Evolutionary conservation across 768 basidiomycete species (phyloP), one percentile per base, ranked within the genome.

Genomic region (Termitomyces heimii): DNA sequence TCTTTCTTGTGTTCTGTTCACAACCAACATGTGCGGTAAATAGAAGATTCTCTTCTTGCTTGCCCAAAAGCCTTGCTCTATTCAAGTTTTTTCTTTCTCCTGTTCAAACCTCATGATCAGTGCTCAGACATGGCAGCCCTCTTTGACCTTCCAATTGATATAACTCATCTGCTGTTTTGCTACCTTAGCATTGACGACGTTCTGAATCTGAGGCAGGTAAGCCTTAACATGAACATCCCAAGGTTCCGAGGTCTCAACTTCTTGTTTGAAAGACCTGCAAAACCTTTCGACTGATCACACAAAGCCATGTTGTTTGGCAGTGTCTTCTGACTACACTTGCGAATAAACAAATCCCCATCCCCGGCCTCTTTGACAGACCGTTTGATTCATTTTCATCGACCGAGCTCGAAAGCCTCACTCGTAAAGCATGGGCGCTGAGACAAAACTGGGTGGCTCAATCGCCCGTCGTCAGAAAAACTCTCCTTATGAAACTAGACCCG

Each of bases 251-350:
- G 26, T 34, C 26, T 35, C 40, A 16, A 13, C 47, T 50, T 55
- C 46, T 24, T n/a, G 28, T 31, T 37, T 34, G 48, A 1, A 48
- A 86, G 84, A 78, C 81, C 16, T 83, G 73, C 66, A 79, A 68
- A 57, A 58, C 61, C 3, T 74, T 84, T 31, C 58, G 63, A 28
- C 65, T 71, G 4, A 63, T 79, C 18, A 81, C 83, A 0, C 75
- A 71, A n/a, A 64, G 75, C 0, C 79, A 76, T 35, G 68, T 73
- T 40, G 71, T 86, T 40, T 87, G 85, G 85, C 66, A 70, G 7
- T 53, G 69, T 8, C 71, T 82, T 24, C 65, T 86, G 31, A 70
- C 68, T 14, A 67, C 59, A 29, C 72, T 79, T 45, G 69, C 83
- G 37, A 57, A 77, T 48, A 69, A 73, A 8, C 60, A 70, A 26